Conservation (phyloP, 2,329 filamentous ascomycete species). For the Colletotrichum sp. region DNA sequence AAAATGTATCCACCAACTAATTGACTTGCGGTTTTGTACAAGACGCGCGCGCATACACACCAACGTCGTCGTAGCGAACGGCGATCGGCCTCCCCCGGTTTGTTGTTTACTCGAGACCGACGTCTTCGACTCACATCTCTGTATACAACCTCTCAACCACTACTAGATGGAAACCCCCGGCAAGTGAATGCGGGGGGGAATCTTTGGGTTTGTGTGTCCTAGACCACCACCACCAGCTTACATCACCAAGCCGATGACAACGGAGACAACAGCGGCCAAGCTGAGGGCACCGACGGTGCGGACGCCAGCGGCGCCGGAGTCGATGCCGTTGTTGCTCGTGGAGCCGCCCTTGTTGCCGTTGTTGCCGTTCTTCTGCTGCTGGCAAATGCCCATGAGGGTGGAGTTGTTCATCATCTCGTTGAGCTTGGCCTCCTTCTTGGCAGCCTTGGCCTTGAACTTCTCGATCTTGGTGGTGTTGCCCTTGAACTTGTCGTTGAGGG, state of each 20-base stretch:
- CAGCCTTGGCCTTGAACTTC: conserved; percentile 33
- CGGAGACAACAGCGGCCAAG: conserved; percentile 5
- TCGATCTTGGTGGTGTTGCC: conserved; percentile 38
- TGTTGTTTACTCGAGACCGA: background rate
- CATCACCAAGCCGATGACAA: conserved; percentile 14
- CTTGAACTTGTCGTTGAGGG: conserved; percentile 34
- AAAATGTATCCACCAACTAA: background rate
- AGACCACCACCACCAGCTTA: background rate
- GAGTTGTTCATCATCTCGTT: conserved; percentile 34
- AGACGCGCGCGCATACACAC: background rate
- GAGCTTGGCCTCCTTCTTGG: conserved; percentile 16
- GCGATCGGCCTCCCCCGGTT: background rate
- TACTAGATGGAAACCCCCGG: background rate
- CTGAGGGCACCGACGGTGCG: conserved; percentile 6
- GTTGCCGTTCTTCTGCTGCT: conserved; percentile 11
- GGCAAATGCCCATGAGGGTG: conserved; percentile 32
- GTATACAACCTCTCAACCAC: background rate
- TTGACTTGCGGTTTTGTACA: conserved; percentile 7
- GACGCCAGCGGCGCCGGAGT: conserved; percentile 8
- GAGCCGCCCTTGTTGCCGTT: background rate
- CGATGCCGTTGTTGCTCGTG: conserved; percentile 13
- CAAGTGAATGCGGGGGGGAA: background rate
- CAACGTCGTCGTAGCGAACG: background rate
- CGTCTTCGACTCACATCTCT: background rate
- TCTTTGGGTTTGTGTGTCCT: background rate